Conservation (phyloP, 2,329 filamentous ascomycete species). For the Sporothrix luriei region DNA sequence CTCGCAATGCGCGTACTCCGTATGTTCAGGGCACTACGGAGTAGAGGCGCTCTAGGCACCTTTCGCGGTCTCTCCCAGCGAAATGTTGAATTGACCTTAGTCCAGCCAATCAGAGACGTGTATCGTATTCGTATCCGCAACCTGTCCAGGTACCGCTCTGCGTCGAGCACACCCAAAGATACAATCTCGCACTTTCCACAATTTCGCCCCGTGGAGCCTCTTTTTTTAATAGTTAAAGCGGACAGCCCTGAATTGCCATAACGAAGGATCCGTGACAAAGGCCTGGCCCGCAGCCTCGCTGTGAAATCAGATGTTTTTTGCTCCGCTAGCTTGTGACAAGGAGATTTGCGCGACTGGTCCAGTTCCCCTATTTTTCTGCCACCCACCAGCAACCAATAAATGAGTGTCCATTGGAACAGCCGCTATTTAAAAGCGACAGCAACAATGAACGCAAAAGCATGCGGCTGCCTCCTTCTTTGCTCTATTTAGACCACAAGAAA, state of each 20-base stretch:
- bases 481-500: neutral
- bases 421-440: conserved; percentile 14
- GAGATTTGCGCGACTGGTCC: conserved; percentile 12
- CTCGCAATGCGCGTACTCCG: neutral
- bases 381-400: neutral
- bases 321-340: conserved; percentile 22
- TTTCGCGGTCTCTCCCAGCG: neutral
- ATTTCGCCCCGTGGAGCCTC: neutral
- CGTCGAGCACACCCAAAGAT: conserved; percentile 1
- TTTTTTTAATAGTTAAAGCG: neutral
- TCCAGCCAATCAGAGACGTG: conserved; percentile 27
- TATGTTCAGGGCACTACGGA: too few species aligned
- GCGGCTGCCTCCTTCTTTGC: neutral
- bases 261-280: conserved; percentile 5
- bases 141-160: neutral
- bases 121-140: conserved; percentile 35
- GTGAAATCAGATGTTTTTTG: conserved; percentile 31
- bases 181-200: conserved; percentile 24
- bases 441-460: neutral
- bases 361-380: conserved; percentile 15
- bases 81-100: neutral
- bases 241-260: conserved; percentile 21
- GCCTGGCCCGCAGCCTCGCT: conserved; percentile 21
- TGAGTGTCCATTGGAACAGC: conserved; percentile 9
- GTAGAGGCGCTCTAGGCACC: too few species aligned